phyloP scores from a whole-genome alignment of 1,139 yeast species.

The Nakaseomyces delphensis region DNA sequence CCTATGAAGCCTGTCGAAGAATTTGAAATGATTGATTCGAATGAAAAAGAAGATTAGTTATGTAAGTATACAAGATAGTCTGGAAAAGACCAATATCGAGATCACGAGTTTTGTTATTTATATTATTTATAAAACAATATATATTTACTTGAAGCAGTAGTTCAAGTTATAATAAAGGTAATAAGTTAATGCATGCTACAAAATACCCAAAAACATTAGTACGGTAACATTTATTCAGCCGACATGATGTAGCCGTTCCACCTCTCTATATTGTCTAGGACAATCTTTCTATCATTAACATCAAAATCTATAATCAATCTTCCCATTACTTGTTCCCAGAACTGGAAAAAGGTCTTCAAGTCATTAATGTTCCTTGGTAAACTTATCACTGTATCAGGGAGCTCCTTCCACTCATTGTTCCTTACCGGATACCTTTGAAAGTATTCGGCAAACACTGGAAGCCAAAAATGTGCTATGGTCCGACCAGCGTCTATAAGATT shows the following conservation, averaged over 20 bases:
- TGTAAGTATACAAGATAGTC: not conserved
- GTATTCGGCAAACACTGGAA: constrained; percentile 49
- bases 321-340: constrained; percentile 44
- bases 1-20: not conserved
- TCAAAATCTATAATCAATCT: constrained; percentile 32
- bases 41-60: not conserved
- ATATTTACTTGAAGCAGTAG: too few species aligned
- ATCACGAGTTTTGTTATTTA: too few species aligned
- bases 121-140: not conserved
- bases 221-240: not conserved
- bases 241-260: not conserved
- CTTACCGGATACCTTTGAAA: constrained; percentile 27
- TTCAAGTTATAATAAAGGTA: too few species aligned
- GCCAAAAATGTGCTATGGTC: constrained; percentile 43
- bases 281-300: constrained; percentile 3
- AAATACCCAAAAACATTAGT: too few species aligned
- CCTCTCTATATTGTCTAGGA: not conserved
- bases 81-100: not conserved
- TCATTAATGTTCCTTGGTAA: constrained; percentile 32
- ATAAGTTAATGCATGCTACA: too few species aligned
- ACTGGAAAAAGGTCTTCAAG: constrained; percentile 37
- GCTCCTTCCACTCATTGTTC: constrained; percentile 25
- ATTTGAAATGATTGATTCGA: not conserved
- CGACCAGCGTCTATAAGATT: constrained; percentile 39
- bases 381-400: constrained; percentile 21